phyloP scores from a whole-genome alignment of 345 rosid species.

The Carallia brachiata region DNA sequence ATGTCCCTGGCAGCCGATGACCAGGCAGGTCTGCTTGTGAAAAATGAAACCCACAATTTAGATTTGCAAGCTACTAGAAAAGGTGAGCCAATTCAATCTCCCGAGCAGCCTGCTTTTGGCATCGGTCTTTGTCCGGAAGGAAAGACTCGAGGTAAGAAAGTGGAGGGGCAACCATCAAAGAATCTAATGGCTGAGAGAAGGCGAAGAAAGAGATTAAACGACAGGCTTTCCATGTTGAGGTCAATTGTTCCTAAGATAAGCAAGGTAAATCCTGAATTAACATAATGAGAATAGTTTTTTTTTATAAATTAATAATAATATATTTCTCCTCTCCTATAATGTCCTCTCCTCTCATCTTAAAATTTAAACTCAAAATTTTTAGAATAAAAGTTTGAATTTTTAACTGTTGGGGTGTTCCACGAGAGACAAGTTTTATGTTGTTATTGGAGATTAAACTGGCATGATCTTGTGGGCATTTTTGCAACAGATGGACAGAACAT shows the following conservation, averaged over 20 bases:
- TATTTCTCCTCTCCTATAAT: no score
- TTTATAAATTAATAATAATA: no score
- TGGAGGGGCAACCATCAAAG: constrained; percentile 37
- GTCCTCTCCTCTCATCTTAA: no score
- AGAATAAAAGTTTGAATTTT: no score
- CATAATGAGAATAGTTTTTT: not conserved
- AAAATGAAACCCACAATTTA: constrained; percentile 21
- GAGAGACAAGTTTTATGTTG: not conserved
- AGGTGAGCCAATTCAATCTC: constrained; percentile 37
- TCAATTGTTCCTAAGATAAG: constrained; percentile 46
- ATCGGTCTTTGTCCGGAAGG: constrained; percentile 27
- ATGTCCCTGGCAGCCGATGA: constrained; percentile 35
- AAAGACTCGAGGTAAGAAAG: constrained; percentile 32
- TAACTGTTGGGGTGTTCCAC: no score
- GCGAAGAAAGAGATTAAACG: constrained; percentile 39
- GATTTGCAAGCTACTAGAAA: constrained; percentile 34
- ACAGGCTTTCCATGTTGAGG: constrained; percentile 37
- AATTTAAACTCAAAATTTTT: no score
- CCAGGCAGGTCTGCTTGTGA: constrained; percentile 24
- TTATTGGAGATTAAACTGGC: constrained; percentile 2
- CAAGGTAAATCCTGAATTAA: constrained; percentile 27
- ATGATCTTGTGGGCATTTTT: not conserved
- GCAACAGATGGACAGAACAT: constrained; percentile 35
- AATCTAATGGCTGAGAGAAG: constrained; percentile 46
- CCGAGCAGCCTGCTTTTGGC: constrained; percentile 33